A percentile compares a stretch with the other conserved stretches of the same genome.
phyloP scores from a whole-genome alignment of 2,329 filamentous ascomycete genomes.

The Botryotinia calthae region DNA sequence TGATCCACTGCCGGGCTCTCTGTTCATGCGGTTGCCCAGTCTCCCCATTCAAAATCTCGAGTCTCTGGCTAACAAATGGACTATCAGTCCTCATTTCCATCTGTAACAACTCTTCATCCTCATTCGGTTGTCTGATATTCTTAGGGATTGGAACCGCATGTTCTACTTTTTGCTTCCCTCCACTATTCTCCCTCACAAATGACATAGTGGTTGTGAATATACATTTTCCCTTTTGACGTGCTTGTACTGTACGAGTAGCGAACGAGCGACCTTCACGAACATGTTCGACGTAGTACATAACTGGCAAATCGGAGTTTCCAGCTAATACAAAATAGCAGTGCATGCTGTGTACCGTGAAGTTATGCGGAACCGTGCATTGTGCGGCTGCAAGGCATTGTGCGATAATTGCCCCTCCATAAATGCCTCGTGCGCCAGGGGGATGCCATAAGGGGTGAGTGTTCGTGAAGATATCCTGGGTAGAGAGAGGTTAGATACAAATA shows the following conservation, averaged over 20 bases:
- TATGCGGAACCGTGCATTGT: slow-evolving; percentile 76
- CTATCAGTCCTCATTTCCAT: slow-evolving; percentile 32
- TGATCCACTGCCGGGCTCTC: slow-evolving; percentile 70
- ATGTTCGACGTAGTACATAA: slow-evolving; percentile 92
- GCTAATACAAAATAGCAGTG: slow-evolving; percentile 99
- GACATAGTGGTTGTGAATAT: slow-evolving; percentile 97
- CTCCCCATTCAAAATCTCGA: slow-evolving; percentile 55
- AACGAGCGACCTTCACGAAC: slow-evolving; percentile 89
- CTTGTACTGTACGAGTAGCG: slow-evolving; percentile 93
- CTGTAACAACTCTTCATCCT: slow-evolving; percentile 44
- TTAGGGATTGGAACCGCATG: slow-evolving; percentile 64
- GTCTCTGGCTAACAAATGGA: slow-evolving; percentile 58
- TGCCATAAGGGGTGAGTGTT: slow-evolving; percentile 92
- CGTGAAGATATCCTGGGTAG: slow-evolving; percentile 77
- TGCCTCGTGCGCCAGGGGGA: slow-evolving; percentile 84
- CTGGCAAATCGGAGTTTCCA: slow-evolving; percentile 77
- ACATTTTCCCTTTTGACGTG: slow-evolving; percentile 78
- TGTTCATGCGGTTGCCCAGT: slow-evolving; percentile 59
- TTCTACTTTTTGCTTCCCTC: slow-evolving; percentile 52
- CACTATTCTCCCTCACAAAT: slow-evolving; percentile 68
- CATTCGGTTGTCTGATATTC: slow-evolving; percentile 41
- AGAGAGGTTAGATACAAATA: neutral
- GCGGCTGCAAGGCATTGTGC: slow-evolving; percentile 87
- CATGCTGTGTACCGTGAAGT: slow-evolving; percentile 90
- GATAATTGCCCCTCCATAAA: slow-evolving; percentile 91